Evolutionary conservation across 768 basidiomycete genomes (phyloP), one percentile per base, ranked within the genome.

Genomic region (Termitomyces heimii): DNA sequence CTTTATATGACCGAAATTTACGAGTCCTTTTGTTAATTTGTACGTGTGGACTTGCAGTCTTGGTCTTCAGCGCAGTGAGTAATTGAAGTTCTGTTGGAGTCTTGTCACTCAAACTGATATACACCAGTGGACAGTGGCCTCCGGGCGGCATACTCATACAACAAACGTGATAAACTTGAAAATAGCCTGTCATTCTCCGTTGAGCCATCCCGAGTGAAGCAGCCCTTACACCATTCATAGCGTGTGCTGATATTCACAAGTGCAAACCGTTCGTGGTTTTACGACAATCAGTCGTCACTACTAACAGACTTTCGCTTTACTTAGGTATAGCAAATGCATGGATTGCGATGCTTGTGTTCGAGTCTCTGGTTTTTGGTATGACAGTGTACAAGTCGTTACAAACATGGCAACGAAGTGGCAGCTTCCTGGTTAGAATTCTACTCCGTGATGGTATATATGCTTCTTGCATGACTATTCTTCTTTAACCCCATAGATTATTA

Each of bases 1-100:
- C 77, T 22, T 65, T 79, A 0, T 79, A 77, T 56, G 67, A 65
- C 1, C 70, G 70, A n/a, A 71, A 47, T 37, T 59, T 63, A 24
- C 54, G 55, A 16, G 59, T 75, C 1, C 68, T 78, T 0, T 34
- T 61, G 0, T 55, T 70, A 20, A 60, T 71, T 8, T 61, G 67
- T 26, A 35, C 61, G 26, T 62, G 70, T 3, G 72, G 66, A 1
- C 51, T 71, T 34, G 61, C 60, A 4, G 69, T 69, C 14, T 67
- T 73, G 32, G 56, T 46, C 10, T 67, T 69, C 48, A 73, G 70
- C 8, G 45, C 61, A 22, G 54, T 55, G 5, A 31, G 54, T 43
- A 4, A 4, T 18, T 35, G 10, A 10, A 16, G 18, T n/a, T 9
- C 9, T 24, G 9, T 24, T 16, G 6, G 26, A 14, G n/a, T 24